Evolutionary conservation across 2,329 filamentous ascomycete genomes (phyloP), one percentile per base, ranked within the genome.

Genomic region (Microdochium bolleyi): DNA sequence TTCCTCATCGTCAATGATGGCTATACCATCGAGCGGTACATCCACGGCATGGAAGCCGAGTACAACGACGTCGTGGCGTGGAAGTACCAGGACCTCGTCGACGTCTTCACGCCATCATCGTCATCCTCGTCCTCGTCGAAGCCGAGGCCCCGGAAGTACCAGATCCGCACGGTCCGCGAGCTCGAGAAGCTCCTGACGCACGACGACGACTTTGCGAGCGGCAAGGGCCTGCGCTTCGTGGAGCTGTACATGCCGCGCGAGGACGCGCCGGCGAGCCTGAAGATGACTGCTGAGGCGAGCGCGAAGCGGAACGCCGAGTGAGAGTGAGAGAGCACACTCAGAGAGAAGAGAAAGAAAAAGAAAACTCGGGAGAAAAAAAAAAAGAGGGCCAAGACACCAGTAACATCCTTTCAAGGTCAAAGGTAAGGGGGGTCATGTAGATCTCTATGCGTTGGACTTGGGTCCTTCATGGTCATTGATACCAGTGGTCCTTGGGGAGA

Each of bases 1-100:
- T 92, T 95, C 66, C 77, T 94, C 56, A 86, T 95, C 59, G 90
- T 88, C 76, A 95, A 95, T 66, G 83, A 92, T 41, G 91, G 91
- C 11, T 95, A 88, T 71, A 94, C 90, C 10, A 94, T 95, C 66
- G 91, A 96, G 71, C 83, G 91, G 27, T 88, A 83, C 67, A 95
- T 95, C 62, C 90, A 95, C 68, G 89, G 89, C 51, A 87, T 87
- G 83, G 75, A 91, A 9, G 88, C 82, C 30, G 67, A 65, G 24
- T 95, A 95, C 74, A 95, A 96, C 64, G 88, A 95, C 64, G 84
- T 95, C 53, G 77, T 80, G 54, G 68, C 74, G 11, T 95, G 91
- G 91, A 76, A 85, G 50, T 88, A 85, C 74, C 83, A 82, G 65
- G 81, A 83, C 21, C 69, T 91, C 0, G 79, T 88, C 2, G 74